Conservation (phyloP, 495 filamentous ascomycete genomes). For the Annulohypoxylon maeteangense region DNA sequence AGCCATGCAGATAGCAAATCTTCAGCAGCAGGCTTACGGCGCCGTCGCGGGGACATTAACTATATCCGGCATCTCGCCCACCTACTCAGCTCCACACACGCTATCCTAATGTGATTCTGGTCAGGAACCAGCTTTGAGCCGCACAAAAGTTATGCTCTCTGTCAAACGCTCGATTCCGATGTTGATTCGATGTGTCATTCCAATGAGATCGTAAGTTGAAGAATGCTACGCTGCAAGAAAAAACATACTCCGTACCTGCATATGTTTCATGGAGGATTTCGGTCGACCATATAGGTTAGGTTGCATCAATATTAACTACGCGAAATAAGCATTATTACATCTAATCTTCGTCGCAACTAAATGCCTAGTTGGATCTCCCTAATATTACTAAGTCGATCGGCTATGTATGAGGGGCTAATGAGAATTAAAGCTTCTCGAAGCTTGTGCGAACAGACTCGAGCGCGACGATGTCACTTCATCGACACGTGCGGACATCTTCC, state of each 20-base stretch:
- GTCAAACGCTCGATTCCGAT: not conserved
- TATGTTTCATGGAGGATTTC: not conserved
- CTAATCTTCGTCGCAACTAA: not conserved
- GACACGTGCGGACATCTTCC: not conserved
- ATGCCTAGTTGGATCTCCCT: not conserved
- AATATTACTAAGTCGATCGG: not conserved
- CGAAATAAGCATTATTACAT: slow-evolving; percentile 3
- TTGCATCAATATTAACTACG: not conserved
- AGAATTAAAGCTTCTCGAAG: slow-evolving; percentile 34
- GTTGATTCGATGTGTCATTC: slow-evolving; percentile 23
- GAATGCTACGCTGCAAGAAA: slow-evolving; percentile 4
- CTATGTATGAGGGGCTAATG: not conserved
- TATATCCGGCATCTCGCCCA: slow-evolving; percentile 13
- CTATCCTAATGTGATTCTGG: slow-evolving; percentile 20
- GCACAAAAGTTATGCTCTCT: slow-evolving; percentile 29
- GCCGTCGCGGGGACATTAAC: slow-evolving; percentile 28
- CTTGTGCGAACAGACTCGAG: slow-evolving; percentile 6
- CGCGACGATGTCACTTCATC: slow-evolving; percentile 33
- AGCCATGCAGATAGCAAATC: slow-evolving; percentile 9
- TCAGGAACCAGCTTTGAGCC: slow-evolving; percentile 39
- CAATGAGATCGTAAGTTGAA: not conserved
- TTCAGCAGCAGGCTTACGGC: slow-evolving; percentile 15
- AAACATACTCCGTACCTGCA: not conserved
- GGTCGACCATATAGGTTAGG: not conserved
- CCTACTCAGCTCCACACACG: not conserved